Base-by-base conservation (phyloP, 805 yeast genomes). In the Grigorovia yakushimaensis region DNA sequence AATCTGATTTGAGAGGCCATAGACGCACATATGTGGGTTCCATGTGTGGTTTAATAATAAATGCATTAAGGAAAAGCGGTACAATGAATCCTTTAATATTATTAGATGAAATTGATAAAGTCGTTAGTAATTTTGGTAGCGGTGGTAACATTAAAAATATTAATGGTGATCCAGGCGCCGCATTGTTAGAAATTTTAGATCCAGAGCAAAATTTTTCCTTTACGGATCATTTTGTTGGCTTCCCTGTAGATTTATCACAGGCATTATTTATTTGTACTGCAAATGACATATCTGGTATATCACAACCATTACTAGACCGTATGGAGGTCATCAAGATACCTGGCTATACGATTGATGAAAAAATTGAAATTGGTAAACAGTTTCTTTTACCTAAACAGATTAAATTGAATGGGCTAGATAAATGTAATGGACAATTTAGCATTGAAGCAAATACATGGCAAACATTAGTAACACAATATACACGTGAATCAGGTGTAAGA, bases 1-100 rank as follows among this genome's bases (percentile, higher is more conserved):
- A 89, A 38, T 89, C 95, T 39, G 98, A 93, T 69, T 86, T 93
- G 54, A 91, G 93, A 68, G 98, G 98, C 54, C 98, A 93, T 64
- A 80, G 98, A 71, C 81, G 98, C 70, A 93, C 98, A 0, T 93
- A 93, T 64, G 89, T 93, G 49, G 98, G 98, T 41, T 94, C 98
- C 7, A 77, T 91, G 59, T 98, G 98, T 11, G 98, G 98, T 52
- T 78, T 95, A 54, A 80, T 91, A 42, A 82, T 93, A 39, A 91
- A 85, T 62, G 94, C 96, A 3, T 75, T 93, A 67, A 89, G 88
- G 65, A 86, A 83, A 63, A 82, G 93, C 19, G 83, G 88, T 63
- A 84, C 95, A 0, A 88, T 86, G 56, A 93, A 93, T 65, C 98
- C 98, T n/a, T 76, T 93, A 58, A 85, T 93, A 62, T 72, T 93